Base-by-base conservation (phyloP, 2,329 filamentous ascomycete species). In the Rhynchosporium secalis region DNA sequence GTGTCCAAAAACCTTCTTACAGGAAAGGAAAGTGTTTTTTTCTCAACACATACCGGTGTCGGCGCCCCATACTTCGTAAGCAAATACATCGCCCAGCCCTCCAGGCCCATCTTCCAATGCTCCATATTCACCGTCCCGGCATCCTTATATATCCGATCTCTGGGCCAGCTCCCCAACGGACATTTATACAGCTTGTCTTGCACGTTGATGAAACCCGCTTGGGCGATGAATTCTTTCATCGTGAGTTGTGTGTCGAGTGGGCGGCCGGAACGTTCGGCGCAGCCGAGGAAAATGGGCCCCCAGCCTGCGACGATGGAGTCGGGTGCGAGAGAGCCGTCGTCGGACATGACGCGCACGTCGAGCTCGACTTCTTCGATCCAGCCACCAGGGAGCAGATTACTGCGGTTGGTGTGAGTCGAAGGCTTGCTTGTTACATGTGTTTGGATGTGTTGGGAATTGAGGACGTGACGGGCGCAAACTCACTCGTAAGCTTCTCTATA, bases 321-420 rank as follows among this genome's bases (percentile, higher is more conserved):
- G 26, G 49, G 33, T 7, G 36, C 31, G 36, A 54, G 49, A 3
- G 38, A 38, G 45, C 26, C 31, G 45, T 75, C 73, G 58, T 73
- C 70, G 41, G 74, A 58, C 62, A 54, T 54, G n/a, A 54, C 49
- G 33, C 49, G 49, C 7, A 54, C 49, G 36, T 54, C 49, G 49
- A 54, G 49, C 12, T 54, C 49, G 8, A 54, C 49, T 41, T 54
- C 49, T 54, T 75, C 73, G 49, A 74, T 59, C 63, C 66, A 73
- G 15, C 72, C 72, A 3, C 70, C 71, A 10, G 72, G 72, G 6
- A 65, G 64, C 4, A 67, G 60, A 38, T 60, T 60, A n/a, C 57
- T 54, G 3, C 4, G 1, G 3, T 46, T 38, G 3, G 9, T 20
- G 28, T 7, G 38, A 12, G 33, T 41, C 5, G 8, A n/a, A 7